Base-by-base conservation (phyloP, 495 filamentous ascomycete genomes). In the Diplogelasinospora grovesii region DNA sequence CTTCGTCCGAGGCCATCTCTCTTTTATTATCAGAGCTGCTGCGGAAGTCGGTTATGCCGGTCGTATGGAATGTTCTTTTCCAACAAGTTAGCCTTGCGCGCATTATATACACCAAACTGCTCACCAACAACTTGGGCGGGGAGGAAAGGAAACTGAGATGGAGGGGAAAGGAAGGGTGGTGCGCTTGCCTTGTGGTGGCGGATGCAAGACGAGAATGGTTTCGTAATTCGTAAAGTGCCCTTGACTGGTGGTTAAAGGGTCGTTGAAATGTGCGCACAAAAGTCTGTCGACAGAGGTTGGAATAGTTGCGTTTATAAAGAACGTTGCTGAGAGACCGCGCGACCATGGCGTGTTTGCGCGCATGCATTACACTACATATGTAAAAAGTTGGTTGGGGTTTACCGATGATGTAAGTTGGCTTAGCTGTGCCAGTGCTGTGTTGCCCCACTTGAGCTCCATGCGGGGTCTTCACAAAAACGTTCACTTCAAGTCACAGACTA, bases 1-100 rank as follows among this genome's bases (percentile, higher is more conserved):
- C 79, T 35, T 83, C 78, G 69, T 94, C 87, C 15, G 82, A 82
- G 14, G 81, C 75, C 82, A 87, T 89, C 5, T 46, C 70, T 3
- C 31, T 9, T 35, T 16, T 23, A 3, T 28, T 44, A 14, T 23
- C 19, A 6, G 27, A 37, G 37, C 21, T 15, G 8, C 3, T 16
- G 15, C 15, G 37, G 11, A 25, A 9, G 8, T 18, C n/a, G 22
- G 10, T 39, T 39, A 15, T 26, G 16, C 22, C 23, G 13, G 26
- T 32, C 26, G 26, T 22, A 22, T 28, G 26, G 6, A 28, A 28
- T 11, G 26, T 7, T 2, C 26, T n/a, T n/a, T n/a, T n/a, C n/a
- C n/a, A n/a, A n/a, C n/a, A n/a, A n/a, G n/a, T n/a, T n/a, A n/a
- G n/a, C n/a, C n/a, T n/a, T n/a, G n/a, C n/a, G n/a, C n/a, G n/a